phyloP scores from a whole-genome alignment of 768 basidiomycete genomes.

The Xerocomus spinulosus region DNA sequence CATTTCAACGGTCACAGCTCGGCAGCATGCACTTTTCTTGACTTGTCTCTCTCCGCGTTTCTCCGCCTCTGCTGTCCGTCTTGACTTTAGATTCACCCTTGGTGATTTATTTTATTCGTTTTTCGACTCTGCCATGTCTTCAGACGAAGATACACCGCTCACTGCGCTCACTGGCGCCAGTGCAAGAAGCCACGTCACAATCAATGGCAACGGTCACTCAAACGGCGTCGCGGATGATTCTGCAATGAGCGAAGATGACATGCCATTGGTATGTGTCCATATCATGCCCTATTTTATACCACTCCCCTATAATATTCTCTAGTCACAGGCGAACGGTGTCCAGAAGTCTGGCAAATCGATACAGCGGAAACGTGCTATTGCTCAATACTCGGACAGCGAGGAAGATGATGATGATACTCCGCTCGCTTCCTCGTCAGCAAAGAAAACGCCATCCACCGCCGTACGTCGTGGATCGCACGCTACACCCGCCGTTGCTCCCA shows the following conservation, averaged over 20 bases:
- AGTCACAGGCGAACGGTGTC: constrained; percentile 55
- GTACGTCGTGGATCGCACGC: constrained; percentile 39
- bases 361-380: constrained; percentile 51
- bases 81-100: not conserved
- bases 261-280: constrained; percentile 56
- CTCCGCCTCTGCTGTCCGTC: constrained; percentile 13
- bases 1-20: constrained; percentile 23
- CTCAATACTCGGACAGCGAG: constrained; percentile 54
- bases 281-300: not conserved
- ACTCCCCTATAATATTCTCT: constrained; percentile 25
- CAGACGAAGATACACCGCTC: constrained; percentile 57
- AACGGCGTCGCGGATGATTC: constrained; percentile 38
- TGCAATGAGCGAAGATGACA: constrained; percentile 65
- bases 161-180: constrained; percentile 35
- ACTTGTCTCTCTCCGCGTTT: constrained; percentile 30
- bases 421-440: constrained; percentile 68
- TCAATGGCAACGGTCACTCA: constrained; percentile 41
- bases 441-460: constrained; percentile 38
- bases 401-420: constrained; percentile 69
- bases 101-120: constrained; percentile 8
- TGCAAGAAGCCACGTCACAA: constrained; percentile 40
- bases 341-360: constrained; percentile 34
- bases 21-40: constrained; percentile 24
- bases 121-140: constrained; percentile 43
- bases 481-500: constrained; percentile 31